Conservation (phyloP, 2,329 filamentous ascomycete genomes). For the Fusarium pseudocircinatum region DNA sequence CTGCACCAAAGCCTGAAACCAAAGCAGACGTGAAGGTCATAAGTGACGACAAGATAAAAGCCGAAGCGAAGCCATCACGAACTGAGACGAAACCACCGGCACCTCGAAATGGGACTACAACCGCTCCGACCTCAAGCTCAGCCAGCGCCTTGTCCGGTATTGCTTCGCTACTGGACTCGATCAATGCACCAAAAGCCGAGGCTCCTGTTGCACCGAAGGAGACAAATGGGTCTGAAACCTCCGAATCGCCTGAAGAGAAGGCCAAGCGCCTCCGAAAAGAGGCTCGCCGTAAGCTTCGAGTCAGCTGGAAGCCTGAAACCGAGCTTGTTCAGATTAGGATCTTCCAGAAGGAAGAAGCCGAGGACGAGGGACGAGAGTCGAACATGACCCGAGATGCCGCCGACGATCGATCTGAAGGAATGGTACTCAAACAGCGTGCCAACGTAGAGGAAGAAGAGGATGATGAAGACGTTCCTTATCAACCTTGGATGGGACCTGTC, state of each 20-base stretch:
- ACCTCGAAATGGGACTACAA: slow-evolving; percentile 45
- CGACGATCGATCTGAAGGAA: slow-evolving; percentile 78
- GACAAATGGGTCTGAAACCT: slow-evolving; percentile 55
- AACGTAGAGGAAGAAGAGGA: slow-evolving; percentile 64
- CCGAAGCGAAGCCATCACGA: slow-evolving; percentile 42
- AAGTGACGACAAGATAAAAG: slow-evolving; percentile 47
- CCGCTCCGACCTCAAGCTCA: slow-evolving; percentile 11
- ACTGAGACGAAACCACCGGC: slow-evolving; percentile 45
- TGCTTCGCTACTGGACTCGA: slow-evolving; percentile 63
- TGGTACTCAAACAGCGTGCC: slow-evolving; percentile 69
- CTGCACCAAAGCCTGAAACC: slow-evolving; percentile 50
- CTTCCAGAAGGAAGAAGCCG: slow-evolving; percentile 77
- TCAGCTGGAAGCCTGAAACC: slow-evolving; percentile 75
- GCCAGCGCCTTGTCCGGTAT: slow-evolving; percentile 58
- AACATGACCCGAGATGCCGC: slow-evolving; percentile 77
- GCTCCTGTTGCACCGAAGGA: slow-evolving; percentile 62
- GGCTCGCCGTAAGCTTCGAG: slow-evolving; percentile 73
- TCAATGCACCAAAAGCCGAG: slow-evolving; percentile 55
- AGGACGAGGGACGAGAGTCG: slow-evolving; percentile 73
- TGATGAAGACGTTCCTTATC: slow-evolving; percentile 64
- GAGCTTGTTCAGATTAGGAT: slow-evolving; percentile 73
- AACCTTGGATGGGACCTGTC: slow-evolving; percentile 62
- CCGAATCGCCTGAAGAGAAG: slow-evolving; percentile 75
- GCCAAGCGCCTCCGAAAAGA: slow-evolving; percentile 77
- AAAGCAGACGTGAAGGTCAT: slow-evolving; percentile 42